These are phyloP conservation scores for Cladosporium sp. DNA, from an alignment of 2,329 filamentous ascomycete genomes.

Conservation along the genomic window DNA sequence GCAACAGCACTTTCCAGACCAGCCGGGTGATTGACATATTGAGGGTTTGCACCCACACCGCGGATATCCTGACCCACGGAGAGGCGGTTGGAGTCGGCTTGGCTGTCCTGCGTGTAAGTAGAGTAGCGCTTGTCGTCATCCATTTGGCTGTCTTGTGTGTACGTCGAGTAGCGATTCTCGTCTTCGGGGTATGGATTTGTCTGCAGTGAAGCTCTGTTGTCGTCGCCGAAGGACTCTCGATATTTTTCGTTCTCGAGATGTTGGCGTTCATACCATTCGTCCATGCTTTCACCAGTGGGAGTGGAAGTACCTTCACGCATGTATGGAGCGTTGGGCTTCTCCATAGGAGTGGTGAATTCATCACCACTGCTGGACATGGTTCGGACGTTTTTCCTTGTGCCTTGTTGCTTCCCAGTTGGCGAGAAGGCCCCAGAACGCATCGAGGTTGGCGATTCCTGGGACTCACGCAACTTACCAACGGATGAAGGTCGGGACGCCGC, in stretches of 20 bases:
- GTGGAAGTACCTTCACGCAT: constrained; percentile 37
- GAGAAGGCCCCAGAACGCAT: constrained; percentile 55
- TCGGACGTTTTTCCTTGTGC: constrained; percentile 43
- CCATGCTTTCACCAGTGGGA: constrained; percentile 34
- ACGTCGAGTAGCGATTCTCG: constrained; percentile 44
- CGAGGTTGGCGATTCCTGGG: constrained; percentile 52
- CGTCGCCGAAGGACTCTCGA: constrained; percentile 37
- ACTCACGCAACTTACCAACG: constrained; percentile 49
- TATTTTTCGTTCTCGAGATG: constrained; percentile 58
- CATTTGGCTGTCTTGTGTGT: constrained; percentile 49
- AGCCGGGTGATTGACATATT: constrained; percentile 66
- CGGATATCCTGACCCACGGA: constrained; percentile 57
- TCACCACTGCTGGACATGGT: constrained; percentile 51
- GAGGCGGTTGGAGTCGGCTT: constrained; percentile 42
- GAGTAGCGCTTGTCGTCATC: constrained; percentile 33
- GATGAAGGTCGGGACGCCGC: constrained; percentile 52
- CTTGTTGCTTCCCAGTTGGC: constrained; percentile 53
- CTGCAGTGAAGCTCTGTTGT: constrained; percentile 35
- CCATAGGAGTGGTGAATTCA: constrained; percentile 25
- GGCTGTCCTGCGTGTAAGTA: constrained; percentile 38
- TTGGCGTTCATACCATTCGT: constrained; percentile 48
- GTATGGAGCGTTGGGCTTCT: constrained; percentile 42
- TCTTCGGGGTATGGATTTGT: constrained; percentile 52
- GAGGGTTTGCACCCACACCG: constrained; percentile 66
- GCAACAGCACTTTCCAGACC: constrained; percentile 87